These are phyloP conservation scores for Pascua guehoae DNA, from an alignment of 1,284 basidiomycete species.

Conservation along the genomic window DNA sequence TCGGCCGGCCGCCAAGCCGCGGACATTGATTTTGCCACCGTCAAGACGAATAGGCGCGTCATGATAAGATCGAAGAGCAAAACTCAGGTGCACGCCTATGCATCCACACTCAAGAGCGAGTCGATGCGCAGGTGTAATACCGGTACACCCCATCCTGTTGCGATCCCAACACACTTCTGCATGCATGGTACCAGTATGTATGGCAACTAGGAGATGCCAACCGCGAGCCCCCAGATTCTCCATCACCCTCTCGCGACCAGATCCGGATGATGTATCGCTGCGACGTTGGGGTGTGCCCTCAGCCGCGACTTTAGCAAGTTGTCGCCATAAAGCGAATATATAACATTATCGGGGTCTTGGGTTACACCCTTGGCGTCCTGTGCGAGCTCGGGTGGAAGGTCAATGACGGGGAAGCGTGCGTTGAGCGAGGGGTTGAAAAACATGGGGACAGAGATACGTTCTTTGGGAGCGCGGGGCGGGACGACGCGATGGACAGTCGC, in stretches of 20 bases:
- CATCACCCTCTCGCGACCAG: not conserved
- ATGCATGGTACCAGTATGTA: too few species aligned
- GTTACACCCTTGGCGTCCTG: not conserved
- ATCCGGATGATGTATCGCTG: constrained; percentile 9
- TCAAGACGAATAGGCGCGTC: too few species aligned
- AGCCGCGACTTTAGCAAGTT: constrained; percentile 17
- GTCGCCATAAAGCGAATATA: constrained; percentile 14
- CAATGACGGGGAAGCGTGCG: constrained; percentile 9
- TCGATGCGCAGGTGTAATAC: too few species aligned
- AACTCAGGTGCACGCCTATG: too few species aligned
- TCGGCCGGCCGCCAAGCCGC: too few species aligned
- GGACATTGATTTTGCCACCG: too few species aligned
- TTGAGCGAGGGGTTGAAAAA: constrained; percentile 19
- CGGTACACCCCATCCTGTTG: too few species aligned
- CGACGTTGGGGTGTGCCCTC: constrained; percentile 17
- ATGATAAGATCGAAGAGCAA: too few species aligned
- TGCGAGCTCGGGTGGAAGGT: constrained; percentile 5
- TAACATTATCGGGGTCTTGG: constrained; percentile 5
- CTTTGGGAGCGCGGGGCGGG: not conserved
- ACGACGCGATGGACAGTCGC: constrained; percentile 19
- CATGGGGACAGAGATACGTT: constrained; percentile 15
- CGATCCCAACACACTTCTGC: too few species aligned
- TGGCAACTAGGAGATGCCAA: too few species aligned
- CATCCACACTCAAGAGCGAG: too few species aligned
- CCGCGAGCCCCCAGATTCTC: too few species aligned